Evolutionary conservation across 2,329 filamentous ascomycete genomes (phyloP).

Genomic region (Daldinia sp.): DNA sequence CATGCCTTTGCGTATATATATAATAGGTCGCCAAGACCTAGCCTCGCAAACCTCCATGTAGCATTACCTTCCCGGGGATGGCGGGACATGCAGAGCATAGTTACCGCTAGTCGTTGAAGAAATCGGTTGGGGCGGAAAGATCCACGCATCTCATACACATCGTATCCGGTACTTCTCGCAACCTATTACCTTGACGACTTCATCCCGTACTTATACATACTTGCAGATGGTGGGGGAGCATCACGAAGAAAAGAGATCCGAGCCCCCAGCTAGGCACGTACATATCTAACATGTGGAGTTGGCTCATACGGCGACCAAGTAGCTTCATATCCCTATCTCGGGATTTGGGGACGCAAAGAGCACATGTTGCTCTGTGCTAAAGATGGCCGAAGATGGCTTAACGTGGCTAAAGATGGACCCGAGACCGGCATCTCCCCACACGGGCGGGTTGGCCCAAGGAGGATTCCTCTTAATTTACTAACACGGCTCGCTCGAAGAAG

Average conservation of each 20-base stretch:
- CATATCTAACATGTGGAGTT: neutral
- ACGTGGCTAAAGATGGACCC: neutral
- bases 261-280: neutral
- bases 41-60: neutral
- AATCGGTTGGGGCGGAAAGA: constrained; percentile 18
- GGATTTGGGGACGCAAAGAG: constrained; percentile 1
- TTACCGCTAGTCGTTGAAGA: constrained; percentile 7
- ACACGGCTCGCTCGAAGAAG: constrained; percentile 17
- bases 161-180: constrained; percentile 2
- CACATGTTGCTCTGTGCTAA: constrained; percentile 1
- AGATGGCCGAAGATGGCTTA: too few species aligned
- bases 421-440: constrained; percentile 4
- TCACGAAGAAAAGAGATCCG: constrained; percentile 11
- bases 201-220: neutral
- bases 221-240: constrained; percentile 1
- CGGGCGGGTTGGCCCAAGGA: constrained; percentile 10
- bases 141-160: constrained; percentile 5
- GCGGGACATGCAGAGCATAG: constrained; percentile 17
- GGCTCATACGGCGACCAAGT: neutral
- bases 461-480: constrained; percentile 1
- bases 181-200: neutral
- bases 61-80: constrained; percentile 15
- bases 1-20: neutral
- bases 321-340: constrained; percentile 10
- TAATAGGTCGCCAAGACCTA: neutral